A percentile compares a stretch with the other conserved stretches of the same genome.
phyloP scores from a whole-genome alignment of 2,329 filamentous ascomycete genomes.

The Gnomoniopsis sp. region DNA sequence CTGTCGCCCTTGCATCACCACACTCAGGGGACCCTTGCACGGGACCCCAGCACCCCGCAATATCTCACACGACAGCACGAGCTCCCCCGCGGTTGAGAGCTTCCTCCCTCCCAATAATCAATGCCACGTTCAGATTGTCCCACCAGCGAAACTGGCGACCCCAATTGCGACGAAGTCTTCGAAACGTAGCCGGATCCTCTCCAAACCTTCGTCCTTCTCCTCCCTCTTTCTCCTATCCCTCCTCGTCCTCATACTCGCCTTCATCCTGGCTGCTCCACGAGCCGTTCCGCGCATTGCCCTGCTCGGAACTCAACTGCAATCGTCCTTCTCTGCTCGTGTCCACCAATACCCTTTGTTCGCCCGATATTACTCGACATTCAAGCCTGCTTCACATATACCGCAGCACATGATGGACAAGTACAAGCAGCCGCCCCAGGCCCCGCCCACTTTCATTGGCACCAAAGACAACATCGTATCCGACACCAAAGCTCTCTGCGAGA shows the following conservation, averaged over 20 bases:
- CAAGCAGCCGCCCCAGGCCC: slow-evolving; percentile 71
- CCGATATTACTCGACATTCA: slow-evolving; percentile 27
- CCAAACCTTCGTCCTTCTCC: slow-evolving; percentile 31
- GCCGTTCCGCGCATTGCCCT: slow-evolving; percentile 55
- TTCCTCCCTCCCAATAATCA: slow-evolving; percentile 6
- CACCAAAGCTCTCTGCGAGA: slow-evolving; percentile 63
- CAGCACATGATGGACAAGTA: slow-evolving; percentile 64
- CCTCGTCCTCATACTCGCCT: slow-evolving; percentile 51
- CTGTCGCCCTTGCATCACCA: not conserved
- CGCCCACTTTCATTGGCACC: slow-evolving; percentile 74
- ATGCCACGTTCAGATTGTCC: slow-evolving; percentile 19
- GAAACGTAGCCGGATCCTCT: slow-evolving; percentile 14
- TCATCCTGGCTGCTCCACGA: slow-evolving; percentile 66
- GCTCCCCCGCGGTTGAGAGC: slow-evolving; percentile 5
- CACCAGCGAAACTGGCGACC: slow-evolving; percentile 37
- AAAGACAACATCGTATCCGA: slow-evolving; percentile 65
- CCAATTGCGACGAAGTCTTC: slow-evolving; percentile 21
- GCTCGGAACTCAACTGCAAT: slow-evolving; percentile 54
- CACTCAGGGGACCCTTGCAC: not conserved
- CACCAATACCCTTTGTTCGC: slow-evolving; percentile 29
- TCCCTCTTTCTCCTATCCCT: slow-evolving; percentile 55
- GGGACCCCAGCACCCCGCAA: slow-evolving; percentile 10
- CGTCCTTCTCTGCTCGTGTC: slow-evolving; percentile 23
- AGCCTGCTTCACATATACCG: slow-evolving; percentile 42
- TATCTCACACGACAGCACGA: not conserved